Base-by-base conservation (phyloP, 1,139 yeast species). In the Scheffersomyces quercinus region DNA sequence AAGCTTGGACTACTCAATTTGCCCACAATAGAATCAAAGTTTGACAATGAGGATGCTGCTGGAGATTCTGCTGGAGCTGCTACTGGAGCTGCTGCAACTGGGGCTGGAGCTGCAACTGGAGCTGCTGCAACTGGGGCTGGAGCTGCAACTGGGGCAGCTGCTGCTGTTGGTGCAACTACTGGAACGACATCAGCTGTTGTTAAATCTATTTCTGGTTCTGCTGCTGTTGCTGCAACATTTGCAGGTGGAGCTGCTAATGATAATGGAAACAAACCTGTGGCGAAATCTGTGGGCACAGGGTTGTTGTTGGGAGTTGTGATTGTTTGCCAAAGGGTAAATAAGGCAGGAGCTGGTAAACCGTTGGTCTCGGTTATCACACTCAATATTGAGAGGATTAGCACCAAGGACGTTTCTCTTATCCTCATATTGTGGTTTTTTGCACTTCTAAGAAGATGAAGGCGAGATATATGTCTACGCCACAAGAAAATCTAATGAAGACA, bases 251-350 rank as follows among this genome's bases (percentile, higher is more conserved):
- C 51, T 49, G 15, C 46, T 53, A n/a, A 53, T 26, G 24, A 58
- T 46, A 13, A 20, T 20, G 26, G 26, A 8, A 20, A 20, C 3
- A 20, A 20, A 20, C 26, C 26, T 20, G 26, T 6, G 3, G 26
- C 8, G 7, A 20, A 8, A 6, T 20, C 26, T 5, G 26, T 7
- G 9, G 26, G 26, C 7, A 6, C 26, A 3, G 26, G 26, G 26
- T 20, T 20, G 8, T 20, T 20, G 26, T 20, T 20, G 26, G 26
- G 26, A 8, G 3, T 20, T 20, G 67, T 60, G n/a, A 56, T 55
- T 10, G 68, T 62, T 44, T 63, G 55, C 48, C 50, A 56, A 5
- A 62, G 51, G 6, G 70, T 65, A 15, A 60, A 55, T 16, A 64
- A 46, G 7, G 59, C 59, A 3, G 72, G 70, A 10, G 65, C 67